Evolutionary conservation across 2,329 filamentous ascomycete genomes (phyloP).

Genomic region (Colletotrichum camelliae): DNA sequence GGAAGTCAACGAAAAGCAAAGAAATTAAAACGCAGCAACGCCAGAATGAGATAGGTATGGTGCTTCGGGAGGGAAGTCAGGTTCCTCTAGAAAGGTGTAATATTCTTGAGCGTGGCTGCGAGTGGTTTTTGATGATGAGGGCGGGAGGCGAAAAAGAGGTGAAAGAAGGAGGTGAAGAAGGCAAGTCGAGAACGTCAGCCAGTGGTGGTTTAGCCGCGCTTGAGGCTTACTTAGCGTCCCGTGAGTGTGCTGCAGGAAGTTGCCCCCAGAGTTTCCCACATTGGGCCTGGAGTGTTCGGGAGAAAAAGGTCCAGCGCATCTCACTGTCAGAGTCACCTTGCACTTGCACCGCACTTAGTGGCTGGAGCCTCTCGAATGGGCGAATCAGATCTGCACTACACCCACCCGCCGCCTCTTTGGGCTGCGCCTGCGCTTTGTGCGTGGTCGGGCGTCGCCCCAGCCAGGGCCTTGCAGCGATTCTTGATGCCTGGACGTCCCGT

Average conservation of each 20-base stretch:
- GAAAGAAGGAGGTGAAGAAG: not conserved
- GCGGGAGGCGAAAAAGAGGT: not conserved
- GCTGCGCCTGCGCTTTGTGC: not conserved
- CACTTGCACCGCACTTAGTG: not conserved
- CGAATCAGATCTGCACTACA: constrained; percentile 3
- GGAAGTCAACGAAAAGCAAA: not conserved
- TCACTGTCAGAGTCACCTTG: not conserved
- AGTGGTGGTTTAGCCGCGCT: not conserved
- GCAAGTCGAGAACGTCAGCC: constrained; percentile 17
- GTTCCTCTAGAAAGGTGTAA: not conserved
- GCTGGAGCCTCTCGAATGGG: not conserved
- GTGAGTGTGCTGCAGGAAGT: not conserved
- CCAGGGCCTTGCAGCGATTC: not conserved
- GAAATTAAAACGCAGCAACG: not conserved
- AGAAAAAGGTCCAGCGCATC: not conserved
- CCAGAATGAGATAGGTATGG: not conserved
- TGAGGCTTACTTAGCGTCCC: constrained; percentile 16
- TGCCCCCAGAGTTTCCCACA: not conserved
- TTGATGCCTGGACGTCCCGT: not conserved
- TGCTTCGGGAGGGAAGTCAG: not conserved
- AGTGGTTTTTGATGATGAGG: not conserved
- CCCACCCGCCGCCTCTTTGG: not conserved
- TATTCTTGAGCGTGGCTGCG: not conserved
- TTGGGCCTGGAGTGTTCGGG: not conserved
- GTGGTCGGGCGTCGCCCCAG: not conserved